A percentile compares a stretch with the other conserved stretches of the same genome.
phyloP scores from a whole-genome alignment of 2,329 filamentous ascomycete species.

The Nothophaeocryptopus gaeumannii region DNA sequence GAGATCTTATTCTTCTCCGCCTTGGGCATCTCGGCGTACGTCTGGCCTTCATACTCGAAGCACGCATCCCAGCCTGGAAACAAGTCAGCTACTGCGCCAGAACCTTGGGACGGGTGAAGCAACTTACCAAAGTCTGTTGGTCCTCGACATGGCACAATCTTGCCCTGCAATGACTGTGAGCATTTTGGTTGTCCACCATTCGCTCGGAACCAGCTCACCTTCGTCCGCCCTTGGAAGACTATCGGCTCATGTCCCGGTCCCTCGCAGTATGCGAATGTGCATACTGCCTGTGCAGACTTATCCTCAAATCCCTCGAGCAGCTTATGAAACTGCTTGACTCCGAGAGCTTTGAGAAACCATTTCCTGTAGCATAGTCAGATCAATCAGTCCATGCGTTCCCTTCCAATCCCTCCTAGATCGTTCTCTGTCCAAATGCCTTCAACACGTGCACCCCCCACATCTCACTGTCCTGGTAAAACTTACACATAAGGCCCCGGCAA shows the following conservation, averaged over 20 bases:
- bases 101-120: neutral
- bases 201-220: constrained; percentile 51
- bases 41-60: constrained; percentile 90
- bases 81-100: constrained; percentile 4
- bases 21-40: constrained; percentile 95
- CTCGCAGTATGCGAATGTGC: constrained; percentile 88
- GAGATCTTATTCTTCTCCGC: constrained; percentile 85
- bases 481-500: constrained; percentile 96
- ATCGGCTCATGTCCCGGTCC: constrained; percentile 81
- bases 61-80: constrained; percentile 88
- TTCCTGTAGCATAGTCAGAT: constrained; percentile 58
- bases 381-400: neutral
- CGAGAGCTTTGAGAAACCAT: constrained; percentile 84
- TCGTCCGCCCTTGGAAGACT: constrained; percentile 86
- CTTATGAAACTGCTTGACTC: constrained; percentile 83
- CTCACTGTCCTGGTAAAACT: too few species aligned
- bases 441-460: too few species aligned
- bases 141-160: constrained; percentile 80
- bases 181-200: neutral
- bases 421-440: too few species aligned
- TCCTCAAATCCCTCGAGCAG: constrained; percentile 84
- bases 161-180: constrained; percentile 52
- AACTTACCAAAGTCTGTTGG: constrained; percentile 75
- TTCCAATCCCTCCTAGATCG: neutral
- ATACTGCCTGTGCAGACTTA: constrained; percentile 88